Evolutionary conservation across 2,329 filamentous ascomycete genomes (phyloP).

Genomic region (Tolypocladium ophioglossoides): DNA sequence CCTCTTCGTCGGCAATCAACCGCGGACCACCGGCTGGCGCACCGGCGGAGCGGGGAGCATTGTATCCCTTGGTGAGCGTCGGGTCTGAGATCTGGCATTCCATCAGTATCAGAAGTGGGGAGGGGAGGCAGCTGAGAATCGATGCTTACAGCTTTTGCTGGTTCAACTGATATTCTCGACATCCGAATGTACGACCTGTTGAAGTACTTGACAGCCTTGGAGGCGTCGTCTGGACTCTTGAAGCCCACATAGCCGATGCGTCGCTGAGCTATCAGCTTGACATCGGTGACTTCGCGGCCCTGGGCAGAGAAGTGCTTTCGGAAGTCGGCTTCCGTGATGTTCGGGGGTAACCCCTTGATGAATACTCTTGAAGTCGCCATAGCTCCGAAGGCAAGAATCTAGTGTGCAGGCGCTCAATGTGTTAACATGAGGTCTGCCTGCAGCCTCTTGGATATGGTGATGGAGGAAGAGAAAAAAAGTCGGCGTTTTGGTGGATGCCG

Average conservation of each 20-base stretch:
- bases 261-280: conserved; percentile 80
- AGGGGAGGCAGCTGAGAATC: conserved; percentile 6
- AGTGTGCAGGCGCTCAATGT: background rate
- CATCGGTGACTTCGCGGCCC: conserved; percentile 72
- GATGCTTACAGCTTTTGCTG: conserved; percentile 63
- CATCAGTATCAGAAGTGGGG: conserved; percentile 17
- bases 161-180: conserved; percentile 85
- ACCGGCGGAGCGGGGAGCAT: conserved; percentile 13
- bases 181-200: conserved; percentile 92
- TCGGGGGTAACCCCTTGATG: conserved; percentile 76
- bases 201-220: conserved; percentile 84
- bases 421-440: conserved; percentile 4
- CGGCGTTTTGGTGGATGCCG: conserved; percentile 2
- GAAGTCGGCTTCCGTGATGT: conserved; percentile 74
- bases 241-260: conserved; percentile 95
- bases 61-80: conserved; percentile 19
- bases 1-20: conserved; percentile 16
- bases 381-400: conserved; percentile 11
- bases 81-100: conserved; percentile 36
- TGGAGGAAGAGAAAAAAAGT: conserved; percentile 16
- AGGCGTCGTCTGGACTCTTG: conserved; percentile 70
- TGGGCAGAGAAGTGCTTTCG: conserved; percentile 74
- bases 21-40: conserved; percentile 4
- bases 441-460: conserved; percentile 2
- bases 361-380: conserved; percentile 60